Percentiles rank a stretch among this genome's conserved stretches.
These are phyloP conservation scores for Fraxinus albicans DNA, from an alignment of 305 asterid genomes.

Conservation along the genomic window DNA sequence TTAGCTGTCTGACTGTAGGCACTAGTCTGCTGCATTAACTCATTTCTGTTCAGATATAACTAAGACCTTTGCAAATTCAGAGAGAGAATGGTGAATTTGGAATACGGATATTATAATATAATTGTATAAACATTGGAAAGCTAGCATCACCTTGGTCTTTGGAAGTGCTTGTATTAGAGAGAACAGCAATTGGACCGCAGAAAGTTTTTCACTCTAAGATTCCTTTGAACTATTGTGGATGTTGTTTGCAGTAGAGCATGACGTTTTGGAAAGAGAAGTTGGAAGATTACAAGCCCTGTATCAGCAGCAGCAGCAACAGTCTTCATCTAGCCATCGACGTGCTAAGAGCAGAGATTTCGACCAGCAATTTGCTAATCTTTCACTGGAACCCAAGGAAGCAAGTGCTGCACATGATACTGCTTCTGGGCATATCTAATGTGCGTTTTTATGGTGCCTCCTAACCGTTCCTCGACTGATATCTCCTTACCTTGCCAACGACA, in stretches of 20 bases:
- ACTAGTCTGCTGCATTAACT: neutral
- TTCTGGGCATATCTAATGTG: slow-evolving; percentile 46
- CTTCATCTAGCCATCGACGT: slow-evolving; percentile 48
- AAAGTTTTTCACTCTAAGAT: neutral
- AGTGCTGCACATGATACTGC: slow-evolving; percentile 42
- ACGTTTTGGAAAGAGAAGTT: slow-evolving; percentile 61
- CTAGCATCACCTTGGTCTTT: neutral
- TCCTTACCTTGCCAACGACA: neutral
- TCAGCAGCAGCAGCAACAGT: slow-evolving; percentile 47
- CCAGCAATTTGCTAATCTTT: slow-evolving; percentile 45
- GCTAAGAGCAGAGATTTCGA: slow-evolving; percentile 54
- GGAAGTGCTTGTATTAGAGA: neutral
- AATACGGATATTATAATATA: neutral
- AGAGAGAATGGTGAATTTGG: neutral
- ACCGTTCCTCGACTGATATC: neutral
- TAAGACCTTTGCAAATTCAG: neutral
- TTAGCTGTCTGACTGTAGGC: neutral
- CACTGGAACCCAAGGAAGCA: slow-evolving; percentile 63
- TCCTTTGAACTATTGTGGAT: slow-evolving; percentile 11
- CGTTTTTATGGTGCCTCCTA: slow-evolving; percentile 24
- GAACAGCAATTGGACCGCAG: neutral
- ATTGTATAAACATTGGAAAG: neutral
- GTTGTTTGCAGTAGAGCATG: slow-evolving; percentile 59
- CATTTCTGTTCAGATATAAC: neutral
- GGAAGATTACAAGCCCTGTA: slow-evolving; percentile 52